A percentile compares a stretch with the other conserved stretches of the same genome.
These are phyloP conservation scores for Colletotrichum spinosum DNA, from an alignment of 2,329 filamentous ascomycete genomes.

Conservation along the genomic window DNA sequence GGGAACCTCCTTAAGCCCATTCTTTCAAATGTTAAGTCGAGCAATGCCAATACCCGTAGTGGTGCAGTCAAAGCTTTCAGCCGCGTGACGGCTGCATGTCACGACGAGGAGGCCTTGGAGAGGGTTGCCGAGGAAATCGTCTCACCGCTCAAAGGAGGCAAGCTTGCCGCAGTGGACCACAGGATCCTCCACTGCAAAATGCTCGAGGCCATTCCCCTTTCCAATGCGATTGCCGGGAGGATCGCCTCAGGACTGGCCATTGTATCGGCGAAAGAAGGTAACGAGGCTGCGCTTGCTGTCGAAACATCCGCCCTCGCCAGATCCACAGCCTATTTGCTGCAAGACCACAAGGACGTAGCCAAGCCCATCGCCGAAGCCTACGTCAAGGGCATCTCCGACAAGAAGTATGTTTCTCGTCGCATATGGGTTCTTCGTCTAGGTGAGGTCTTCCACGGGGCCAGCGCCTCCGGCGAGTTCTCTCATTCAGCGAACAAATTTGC, in stretches of 20 bases:
- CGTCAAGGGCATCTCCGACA: constrained; percentile 86
- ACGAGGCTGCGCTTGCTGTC: constrained; percentile 82
- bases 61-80: constrained; percentile 82
- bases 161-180: constrained; percentile 87
- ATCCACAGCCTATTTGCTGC: constrained; percentile 72
- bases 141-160: constrained; percentile 82
- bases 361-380: constrained; percentile 78
- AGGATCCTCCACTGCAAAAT: constrained; percentile 86
- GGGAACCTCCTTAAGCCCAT: constrained; percentile 85
- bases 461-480: constrained; percentile 13
- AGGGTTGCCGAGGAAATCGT: constrained; percentile 84
- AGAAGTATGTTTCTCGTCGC: constrained; percentile 80
- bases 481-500: constrained; percentile 60
- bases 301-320: constrained; percentile 79
- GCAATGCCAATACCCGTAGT: constrained; percentile 80
- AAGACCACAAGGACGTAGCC: constrained; percentile 70
- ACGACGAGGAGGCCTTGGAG: constrained; percentile 67
- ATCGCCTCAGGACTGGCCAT: constrained; percentile 74
- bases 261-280: constrained; percentile 85
- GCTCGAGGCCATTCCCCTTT: constrained; percentile 73
- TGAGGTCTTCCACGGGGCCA: constrained; percentile 69
- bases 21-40: constrained; percentile 91
- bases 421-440: constrained; percentile 84
- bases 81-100: constrained; percentile 72
- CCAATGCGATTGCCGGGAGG: constrained; percentile 71